Evolutionary conservation across 2,329 filamentous ascomycete species (phyloP), one percentile per base, ranked within the genome.

Genomic region (Epicoccum nigrum): DNA sequence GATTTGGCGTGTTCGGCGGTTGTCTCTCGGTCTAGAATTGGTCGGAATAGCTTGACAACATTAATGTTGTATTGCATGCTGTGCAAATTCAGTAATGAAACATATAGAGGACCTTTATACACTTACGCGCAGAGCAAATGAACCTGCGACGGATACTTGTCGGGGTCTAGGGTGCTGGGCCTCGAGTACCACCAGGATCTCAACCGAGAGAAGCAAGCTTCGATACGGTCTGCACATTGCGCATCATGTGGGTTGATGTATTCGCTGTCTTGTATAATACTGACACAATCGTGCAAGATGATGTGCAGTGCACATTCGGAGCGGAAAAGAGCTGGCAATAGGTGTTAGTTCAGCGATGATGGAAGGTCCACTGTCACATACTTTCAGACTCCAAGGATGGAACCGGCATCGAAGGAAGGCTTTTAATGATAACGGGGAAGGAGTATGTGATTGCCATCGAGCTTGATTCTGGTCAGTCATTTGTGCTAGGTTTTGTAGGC

Each of bases 51-150:
- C 27, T 62, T 58, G 43, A 65, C 55, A 12, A 68, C 30, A n/a
- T 60, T 54, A 8, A 63, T 60, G 32, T 69, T 51, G 32, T 68
- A 65, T 37, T 60, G 56, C 59, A 69, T 64, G 7, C 66, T 70
- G 23, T 5, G 8, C 15, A 5, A 7, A 9, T 37, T 69, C 11
- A 68, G 55, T 17, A 30, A n/a, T 13, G 1, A 5, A 13, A 9
- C 7, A 28, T 1, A 5, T 4, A 5, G 2, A 4, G 11, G 13
- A 37, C 17, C 20, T 3, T 7, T 7, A 2, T 11, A 7, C 9
- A 42, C 60, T 37, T 61, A 70, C 67, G 65, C 63, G 30, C 56
- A 55, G 9, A 69, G 58, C 2, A 70, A 48, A 39, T 70, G 62
- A 12, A 65, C 58, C 9, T 62, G 61, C 6, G 63, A 60, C 17